A percentile compares a stretch with the other conserved stretches of the same genome.
Conservation (phyloP, 352 stramenopile species). For the Globisporangium okanoganense region DNA sequence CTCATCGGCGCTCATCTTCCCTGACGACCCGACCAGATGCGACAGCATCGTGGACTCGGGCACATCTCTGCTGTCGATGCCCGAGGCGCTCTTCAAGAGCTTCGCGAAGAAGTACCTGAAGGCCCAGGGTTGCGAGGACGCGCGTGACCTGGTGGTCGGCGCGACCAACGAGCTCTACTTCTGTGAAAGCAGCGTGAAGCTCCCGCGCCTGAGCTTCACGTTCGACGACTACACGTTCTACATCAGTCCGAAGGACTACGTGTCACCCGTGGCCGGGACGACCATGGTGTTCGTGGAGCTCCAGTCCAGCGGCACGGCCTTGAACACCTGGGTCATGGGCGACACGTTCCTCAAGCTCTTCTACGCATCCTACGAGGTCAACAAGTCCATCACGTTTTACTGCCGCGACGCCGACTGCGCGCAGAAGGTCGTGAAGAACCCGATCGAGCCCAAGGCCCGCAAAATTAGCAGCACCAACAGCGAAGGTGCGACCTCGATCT, state of each 20-base stretch:
- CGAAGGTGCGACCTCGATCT: not conserved
- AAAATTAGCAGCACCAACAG: not conserved
- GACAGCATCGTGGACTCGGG: constrained; percentile 59
- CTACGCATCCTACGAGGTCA: constrained; percentile 66
- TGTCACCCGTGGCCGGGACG: constrained; percentile 24
- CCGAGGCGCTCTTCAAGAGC: constrained; percentile 21
- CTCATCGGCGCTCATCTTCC: not conserved
- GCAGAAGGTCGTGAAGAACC: constrained; percentile 16
- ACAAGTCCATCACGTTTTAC: constrained; percentile 63
- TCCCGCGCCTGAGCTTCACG: constrained; percentile 45
- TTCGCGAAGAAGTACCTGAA: constrained; percentile 37
- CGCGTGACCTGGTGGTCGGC: not conserved
- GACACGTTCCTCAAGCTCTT: constrained; percentile 74
- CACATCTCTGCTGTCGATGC: constrained; percentile 55
- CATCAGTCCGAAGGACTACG: constrained; percentile 57
- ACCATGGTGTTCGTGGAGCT: constrained; percentile 33
- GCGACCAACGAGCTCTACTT: constrained; percentile 42
- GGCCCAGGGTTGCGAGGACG: constrained; percentile 25
- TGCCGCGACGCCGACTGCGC: constrained; percentile 45
- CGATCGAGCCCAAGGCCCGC: constrained; percentile 1
- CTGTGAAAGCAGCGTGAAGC: constrained; percentile 38
- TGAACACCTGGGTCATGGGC: constrained; percentile 68
- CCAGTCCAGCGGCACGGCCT: constrained; percentile 23
- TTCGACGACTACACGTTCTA: constrained; percentile 62
- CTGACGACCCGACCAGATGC: constrained; percentile 17